Evolutionary conservation across 495 filamentous ascomycete species (phyloP).

Genomic region (Lasiosphaeria hispida): DNA sequence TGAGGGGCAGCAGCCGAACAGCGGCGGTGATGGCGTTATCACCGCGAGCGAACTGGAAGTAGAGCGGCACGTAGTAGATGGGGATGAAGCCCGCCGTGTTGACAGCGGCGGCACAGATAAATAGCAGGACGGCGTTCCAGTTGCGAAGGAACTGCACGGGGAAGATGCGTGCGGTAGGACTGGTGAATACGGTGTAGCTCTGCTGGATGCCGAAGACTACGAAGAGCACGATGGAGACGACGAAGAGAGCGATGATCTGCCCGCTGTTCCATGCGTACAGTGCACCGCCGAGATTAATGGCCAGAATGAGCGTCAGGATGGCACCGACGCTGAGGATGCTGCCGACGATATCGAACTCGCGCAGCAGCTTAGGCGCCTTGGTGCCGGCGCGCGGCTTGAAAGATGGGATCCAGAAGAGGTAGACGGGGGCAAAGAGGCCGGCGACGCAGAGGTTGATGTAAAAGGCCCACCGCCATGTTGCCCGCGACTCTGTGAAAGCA

Average conservation of each 20-base stretch:
- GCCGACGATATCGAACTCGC: constrained; percentile 38
- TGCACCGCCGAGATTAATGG: constrained; percentile 54
- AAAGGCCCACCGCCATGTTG: constrained; percentile 62
- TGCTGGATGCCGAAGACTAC: constrained; percentile 52
- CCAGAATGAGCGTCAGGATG: constrained; percentile 46
- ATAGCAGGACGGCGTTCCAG: constrained; percentile 46
- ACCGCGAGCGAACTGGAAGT: constrained; percentile 56
- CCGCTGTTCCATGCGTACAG: constrained; percentile 52
- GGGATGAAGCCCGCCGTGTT: constrained; percentile 38
- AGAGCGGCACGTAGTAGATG: constrained; percentile 53
- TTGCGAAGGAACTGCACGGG: constrained; percentile 50
- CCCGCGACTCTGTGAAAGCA: constrained; percentile 51
- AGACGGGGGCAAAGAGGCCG: constrained; percentile 53
- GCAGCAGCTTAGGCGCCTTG: no score
- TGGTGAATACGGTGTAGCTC: constrained; percentile 49
- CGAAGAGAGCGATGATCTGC: constrained; percentile 52
- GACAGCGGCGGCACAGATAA: constrained; percentile 34
- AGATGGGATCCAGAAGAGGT: constrained; percentile 53
- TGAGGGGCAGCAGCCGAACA: constrained; percentile 58
- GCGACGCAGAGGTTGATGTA: constrained; percentile 67
- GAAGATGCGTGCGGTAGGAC: constrained; percentile 44
- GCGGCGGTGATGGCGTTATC: constrained; percentile 50
- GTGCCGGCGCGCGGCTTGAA: constrained; percentile 48
- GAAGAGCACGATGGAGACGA: constrained; percentile 50
- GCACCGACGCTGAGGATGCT: constrained; percentile 39